Conservation (phyloP, 306 rosid genomes). For the Lithocarpus polystachyus region DNA sequence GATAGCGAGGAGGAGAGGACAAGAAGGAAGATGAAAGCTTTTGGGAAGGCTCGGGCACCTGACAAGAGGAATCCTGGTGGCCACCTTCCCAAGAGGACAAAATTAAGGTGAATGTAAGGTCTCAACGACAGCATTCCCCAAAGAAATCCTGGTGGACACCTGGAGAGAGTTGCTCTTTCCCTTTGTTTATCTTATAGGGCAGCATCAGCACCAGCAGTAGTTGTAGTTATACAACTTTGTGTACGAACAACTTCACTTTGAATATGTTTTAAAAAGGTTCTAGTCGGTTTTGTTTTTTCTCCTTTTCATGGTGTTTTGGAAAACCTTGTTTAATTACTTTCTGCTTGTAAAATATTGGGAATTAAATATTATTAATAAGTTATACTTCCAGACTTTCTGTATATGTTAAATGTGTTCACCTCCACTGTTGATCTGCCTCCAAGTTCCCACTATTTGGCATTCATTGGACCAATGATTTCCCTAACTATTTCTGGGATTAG, state of each 20-base stretch:
- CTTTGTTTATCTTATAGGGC: background rate
- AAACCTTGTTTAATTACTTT: background rate
- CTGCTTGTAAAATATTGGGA: background rate
- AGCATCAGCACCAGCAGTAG: background rate
- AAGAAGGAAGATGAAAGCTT: constrained; percentile 81
- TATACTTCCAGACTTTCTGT: background rate
- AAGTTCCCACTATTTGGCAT: background rate
- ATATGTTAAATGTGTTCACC: background rate
- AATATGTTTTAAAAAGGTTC: background rate
- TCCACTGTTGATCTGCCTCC: background rate
- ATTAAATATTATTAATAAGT: background rate
- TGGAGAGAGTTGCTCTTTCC: background rate
- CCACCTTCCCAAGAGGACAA: constrained; percentile 60
- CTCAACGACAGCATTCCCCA: background rate
- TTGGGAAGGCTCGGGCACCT: constrained; percentile 67
- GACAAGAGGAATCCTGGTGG: constrained; percentile 27
- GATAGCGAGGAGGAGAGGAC: constrained; percentile 93
- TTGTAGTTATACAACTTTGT: background rate
- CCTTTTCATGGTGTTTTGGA: background rate
- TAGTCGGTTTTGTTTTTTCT: background rate
- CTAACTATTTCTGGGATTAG: background rate
- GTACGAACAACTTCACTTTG: background rate
- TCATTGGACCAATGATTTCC: background rate
- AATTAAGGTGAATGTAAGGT: constrained; percentile 44
- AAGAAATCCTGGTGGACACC: background rate